phyloP scores from a whole-genome alignment of 345 rosid genomes.

The Hirschfeldia incana region DNA sequence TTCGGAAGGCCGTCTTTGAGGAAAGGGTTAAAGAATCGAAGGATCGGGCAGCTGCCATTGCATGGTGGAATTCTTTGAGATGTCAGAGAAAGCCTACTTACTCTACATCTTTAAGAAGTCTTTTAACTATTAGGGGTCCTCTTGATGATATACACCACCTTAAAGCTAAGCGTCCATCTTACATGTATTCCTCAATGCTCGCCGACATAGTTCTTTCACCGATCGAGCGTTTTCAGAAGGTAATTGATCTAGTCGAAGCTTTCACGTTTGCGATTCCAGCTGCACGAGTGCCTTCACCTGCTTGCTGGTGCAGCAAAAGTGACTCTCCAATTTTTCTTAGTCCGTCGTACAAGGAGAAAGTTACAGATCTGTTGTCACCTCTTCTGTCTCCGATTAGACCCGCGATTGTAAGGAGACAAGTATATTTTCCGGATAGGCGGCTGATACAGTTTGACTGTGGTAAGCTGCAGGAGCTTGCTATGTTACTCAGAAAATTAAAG shows the following conservation, averaged over 20 bases:
- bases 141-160: slow-evolving; percentile 56
- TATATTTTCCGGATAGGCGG: slow-evolving; percentile 97
- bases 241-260: slow-evolving; percentile 77
- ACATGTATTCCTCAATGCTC: slow-evolving; percentile 69
- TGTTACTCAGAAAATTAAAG: slow-evolving; percentile 83
- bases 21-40: slow-evolving; percentile 75
- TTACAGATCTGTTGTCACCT: slow-evolving; percentile 70
- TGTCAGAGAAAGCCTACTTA: slow-evolving; percentile 82
- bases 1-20: slow-evolving; percentile 68
- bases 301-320: slow-evolving; percentile 82
- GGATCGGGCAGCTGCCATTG: slow-evolving; percentile 79
- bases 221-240: slow-evolving; percentile 74
- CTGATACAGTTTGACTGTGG: slow-evolving; percentile 99
- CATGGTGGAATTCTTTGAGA: slow-evolving; percentile 99
- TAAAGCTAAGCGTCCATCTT: slow-evolving; percentile 51
- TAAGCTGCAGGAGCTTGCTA: slow-evolving; percentile 95
- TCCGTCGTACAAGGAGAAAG: slow-evolving; percentile 57
- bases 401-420: slow-evolving; percentile 92
- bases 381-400: slow-evolving; percentile 86
- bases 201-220: slow-evolving; percentile 89
- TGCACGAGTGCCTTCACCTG: slow-evolving; percentile 77
- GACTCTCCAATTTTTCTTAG: slow-evolving; percentile 62
- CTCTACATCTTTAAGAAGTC: slow-evolving; percentile 61
- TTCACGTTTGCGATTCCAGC: slow-evolving; percentile 97
- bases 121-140: slow-evolving; percentile 63